Evolutionary conservation across 2,329 filamentous ascomycete species (phyloP), one percentile per base, ranked within the genome.

Genomic region (Fusarium dimerum): DNA sequence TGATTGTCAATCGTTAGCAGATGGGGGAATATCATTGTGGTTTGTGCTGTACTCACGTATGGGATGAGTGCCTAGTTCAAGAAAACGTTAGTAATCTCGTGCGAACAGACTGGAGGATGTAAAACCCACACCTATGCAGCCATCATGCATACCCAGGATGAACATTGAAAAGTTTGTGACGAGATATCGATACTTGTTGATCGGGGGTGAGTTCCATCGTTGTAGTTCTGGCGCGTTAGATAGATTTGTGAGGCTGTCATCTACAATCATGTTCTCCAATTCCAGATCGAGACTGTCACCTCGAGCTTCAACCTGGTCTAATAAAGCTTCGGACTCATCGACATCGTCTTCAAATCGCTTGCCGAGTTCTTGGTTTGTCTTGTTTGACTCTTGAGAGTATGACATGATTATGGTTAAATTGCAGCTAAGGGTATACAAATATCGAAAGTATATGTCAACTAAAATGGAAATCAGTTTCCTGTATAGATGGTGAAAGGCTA

Each of bases 81-180:
- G 43, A 43, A 40, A 10, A 45, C 45, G 45, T 66, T 13, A 62
- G 54, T 52, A 17, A 34, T 45, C 34, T 43, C 9, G 17, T 15
- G 16, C 30, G 13, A 43, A 15, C 12, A 16, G 40, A 8, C 15
- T 16, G 30, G 6, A 42, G 18, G 26, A 8, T 5, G 29, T 13
- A 15, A 20, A 17, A 75, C 78, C 67, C 73, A 84, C 83, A 40
- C 86, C 86, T 42, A 84, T 78, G 20, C 82, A 81, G 10, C 81
- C 86, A 70, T 90, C 87, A 61, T 87, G 88, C 72, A 86, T 79
- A 7, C 87, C 87, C 75, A 88, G 82, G 32, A 88, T 74, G 17
- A 85, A 72, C 57, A 90, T 84, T 6, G 79, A 78, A 69, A 81
- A 83, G 61, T 86, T 83, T 3, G 83, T 79, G 1, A 82, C 76